phyloP scores from a whole-genome alignment of 1,284 basidiomycete genomes.

The Sanghuangporus baumii region DNA sequence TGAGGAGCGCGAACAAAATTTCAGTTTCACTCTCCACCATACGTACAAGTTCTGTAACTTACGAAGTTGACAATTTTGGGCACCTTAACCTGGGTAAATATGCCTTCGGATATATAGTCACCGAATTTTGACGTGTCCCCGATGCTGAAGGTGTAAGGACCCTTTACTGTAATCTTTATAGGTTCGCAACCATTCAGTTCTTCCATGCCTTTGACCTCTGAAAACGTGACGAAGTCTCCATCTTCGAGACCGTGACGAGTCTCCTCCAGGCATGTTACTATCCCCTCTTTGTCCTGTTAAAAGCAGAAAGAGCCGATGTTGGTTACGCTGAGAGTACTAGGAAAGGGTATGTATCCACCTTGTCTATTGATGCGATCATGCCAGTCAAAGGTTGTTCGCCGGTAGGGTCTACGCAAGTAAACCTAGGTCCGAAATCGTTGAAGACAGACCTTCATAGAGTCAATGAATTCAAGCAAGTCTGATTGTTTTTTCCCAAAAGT shows the following conservation, averaged over 20 bases:
- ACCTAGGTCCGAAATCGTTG: constrained; percentile 95
- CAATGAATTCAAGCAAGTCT: constrained; percentile 19
- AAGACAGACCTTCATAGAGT: constrained; percentile 69
- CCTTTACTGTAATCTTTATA: constrained; percentile 89
- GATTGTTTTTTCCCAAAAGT: background rate
- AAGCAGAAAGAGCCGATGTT: background rate
- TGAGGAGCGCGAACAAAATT: constrained; percentile 28
- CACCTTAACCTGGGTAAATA: constrained; percentile 99
- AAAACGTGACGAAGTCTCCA: constrained; percentile 96
- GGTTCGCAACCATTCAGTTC: constrained; percentile 90
- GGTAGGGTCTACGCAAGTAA: constrained; percentile 92
- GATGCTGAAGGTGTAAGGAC: constrained; percentile 93
- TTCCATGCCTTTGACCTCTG: constrained; percentile 95
- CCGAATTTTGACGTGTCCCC: constrained; percentile 81
- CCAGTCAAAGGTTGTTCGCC: constrained; percentile 92
- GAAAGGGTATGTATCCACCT: constrained; percentile 40
- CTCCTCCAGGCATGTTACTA: constrained; percentile 97
- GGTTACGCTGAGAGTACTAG: background rate
- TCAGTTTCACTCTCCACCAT: background rate
- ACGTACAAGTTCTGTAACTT: constrained; percentile 28
- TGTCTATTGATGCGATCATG: constrained; percentile 91
- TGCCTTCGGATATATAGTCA: constrained; percentile 85
- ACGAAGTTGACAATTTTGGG: constrained; percentile 94
- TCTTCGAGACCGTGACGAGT: constrained; percentile 97
- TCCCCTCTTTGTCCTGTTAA: constrained; percentile 71